These are phyloP conservation scores for Discostella pseudostelligera DNA, from an alignment of 108 stramenopile species.

Conservation along the genomic window DNA sequence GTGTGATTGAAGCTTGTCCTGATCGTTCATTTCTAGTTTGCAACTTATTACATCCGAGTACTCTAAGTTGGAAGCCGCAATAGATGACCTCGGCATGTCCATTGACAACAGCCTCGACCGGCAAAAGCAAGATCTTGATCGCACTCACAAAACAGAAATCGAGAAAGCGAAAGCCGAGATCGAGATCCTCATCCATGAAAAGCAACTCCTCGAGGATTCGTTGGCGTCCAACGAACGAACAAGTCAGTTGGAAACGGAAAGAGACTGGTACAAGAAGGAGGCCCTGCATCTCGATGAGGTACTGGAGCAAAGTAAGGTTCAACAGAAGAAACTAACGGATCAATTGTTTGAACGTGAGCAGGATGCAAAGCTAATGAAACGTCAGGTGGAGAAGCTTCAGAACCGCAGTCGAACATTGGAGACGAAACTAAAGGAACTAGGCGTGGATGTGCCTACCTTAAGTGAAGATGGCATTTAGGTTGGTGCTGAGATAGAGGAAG, in stretches of 20 bases:
- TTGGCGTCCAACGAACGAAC: constrained; percentile 41
- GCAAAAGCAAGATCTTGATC: constrained; percentile 33
- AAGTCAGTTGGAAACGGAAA: constrained; percentile 36
- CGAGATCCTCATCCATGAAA: constrained; percentile 22
- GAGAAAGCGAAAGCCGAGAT: constrained; percentile 17
- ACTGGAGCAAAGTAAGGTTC: constrained; percentile 24
- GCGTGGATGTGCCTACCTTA: constrained; percentile 2
- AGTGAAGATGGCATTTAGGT: background rate
- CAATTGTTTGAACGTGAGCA: constrained; percentile 26
- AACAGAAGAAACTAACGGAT: constrained; percentile 14
- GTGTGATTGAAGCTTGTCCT: too few relatives aligned
- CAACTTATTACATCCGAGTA: constrained; percentile 29
- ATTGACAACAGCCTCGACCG: constrained; percentile 7
- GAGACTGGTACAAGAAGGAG: constrained; percentile 53
- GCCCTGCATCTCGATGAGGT: constrained; percentile 39
- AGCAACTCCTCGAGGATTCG: constrained; percentile 29
- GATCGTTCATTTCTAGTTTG: background rate
- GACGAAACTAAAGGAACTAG: constrained; percentile 23
- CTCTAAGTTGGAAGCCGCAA: constrained; percentile 23
- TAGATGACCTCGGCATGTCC: constrained; percentile 20
- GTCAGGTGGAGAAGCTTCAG: constrained; percentile 21
- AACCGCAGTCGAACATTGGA: constrained; percentile 13
- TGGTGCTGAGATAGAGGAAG: background rate
- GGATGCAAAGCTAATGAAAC: constrained; percentile 32
- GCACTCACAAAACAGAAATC: constrained; percentile 19